Evolutionary conservation across 139 green algal species (phyloP).

Genomic region (Desmodesmus armatus): DNA sequence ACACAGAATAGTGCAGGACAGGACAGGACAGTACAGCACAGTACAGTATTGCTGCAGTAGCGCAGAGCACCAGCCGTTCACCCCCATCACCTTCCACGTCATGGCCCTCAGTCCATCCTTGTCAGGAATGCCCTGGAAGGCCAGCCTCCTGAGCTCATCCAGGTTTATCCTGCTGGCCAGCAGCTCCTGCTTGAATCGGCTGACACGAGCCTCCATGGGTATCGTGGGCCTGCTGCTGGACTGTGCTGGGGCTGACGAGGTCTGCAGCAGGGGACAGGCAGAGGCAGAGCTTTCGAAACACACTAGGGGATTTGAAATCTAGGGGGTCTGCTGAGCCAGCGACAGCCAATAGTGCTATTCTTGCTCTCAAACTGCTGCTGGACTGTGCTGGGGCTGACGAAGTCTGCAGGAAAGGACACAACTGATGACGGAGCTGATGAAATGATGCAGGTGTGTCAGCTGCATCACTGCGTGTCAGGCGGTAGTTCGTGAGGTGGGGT

Average conservation of each 20-base stretch:
- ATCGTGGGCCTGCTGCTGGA: slow-evolving; percentile 22
- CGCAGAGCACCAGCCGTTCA: neutral
- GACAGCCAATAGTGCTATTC: too few relatives aligned
- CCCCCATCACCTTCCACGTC: slow-evolving; percentile 81
- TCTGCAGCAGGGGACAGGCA: too few relatives aligned
- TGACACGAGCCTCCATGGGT: slow-evolving; percentile 41
- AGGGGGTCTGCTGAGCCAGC: too few relatives aligned
- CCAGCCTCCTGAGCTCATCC: slow-evolving; percentile 63
- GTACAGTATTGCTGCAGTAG: too few relatives aligned
- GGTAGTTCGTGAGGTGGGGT: neutral
- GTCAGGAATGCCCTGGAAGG: slow-evolving; percentile 82
- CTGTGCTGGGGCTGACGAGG: neutral
- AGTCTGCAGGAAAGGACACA: too few relatives aligned
- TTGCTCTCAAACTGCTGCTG: too few relatives aligned
- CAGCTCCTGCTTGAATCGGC: slow-evolving; percentile 65
- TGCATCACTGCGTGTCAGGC: neutral
- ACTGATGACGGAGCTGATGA: too few relatives aligned
- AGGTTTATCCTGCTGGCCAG: slow-evolving; percentile 65
- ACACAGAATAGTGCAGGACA: too few relatives aligned
- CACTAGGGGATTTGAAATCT: too few relatives aligned
- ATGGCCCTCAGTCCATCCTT: slow-evolving; percentile 69
- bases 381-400: neutral
- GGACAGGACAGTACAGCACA: too few relatives aligned
- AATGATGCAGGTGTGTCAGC: too few relatives aligned
- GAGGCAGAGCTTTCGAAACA: too few relatives aligned